phyloP scores from a whole-genome alignment of 2,329 filamentous ascomycete species.

The Aschersonia sp. region DNA sequence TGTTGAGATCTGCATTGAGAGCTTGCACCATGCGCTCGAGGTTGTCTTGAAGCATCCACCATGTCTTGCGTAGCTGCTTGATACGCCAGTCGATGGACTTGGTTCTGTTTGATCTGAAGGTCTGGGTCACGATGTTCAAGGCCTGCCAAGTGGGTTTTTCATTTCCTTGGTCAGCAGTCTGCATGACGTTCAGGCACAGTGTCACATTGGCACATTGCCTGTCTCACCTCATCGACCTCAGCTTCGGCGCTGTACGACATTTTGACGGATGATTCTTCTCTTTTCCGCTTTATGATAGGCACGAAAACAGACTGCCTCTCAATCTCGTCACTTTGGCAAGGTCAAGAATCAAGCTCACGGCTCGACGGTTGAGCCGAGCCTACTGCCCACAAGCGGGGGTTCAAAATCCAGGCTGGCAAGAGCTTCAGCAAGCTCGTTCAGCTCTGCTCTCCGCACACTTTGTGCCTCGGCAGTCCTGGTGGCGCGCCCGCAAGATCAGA shows the following conservation, averaged over 20 bases:
- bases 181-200: not conserved
- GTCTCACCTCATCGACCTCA: slow-evolving; percentile 4
- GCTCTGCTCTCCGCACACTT: no score
- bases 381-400: no score
- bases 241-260: slow-evolving; percentile 4
- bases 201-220: not conserved
- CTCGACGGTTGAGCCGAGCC: no score
- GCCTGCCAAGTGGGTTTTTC: not conserved
- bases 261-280: not conserved
- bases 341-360: no score
- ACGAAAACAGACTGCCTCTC: no score
- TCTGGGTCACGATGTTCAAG: slow-evolving; percentile 3
- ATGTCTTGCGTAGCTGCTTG: slow-evolving; percentile 24
- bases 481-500: no score
- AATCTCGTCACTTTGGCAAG: no score
- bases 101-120: slow-evolving; percentile 11
- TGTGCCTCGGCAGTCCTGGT: no score
- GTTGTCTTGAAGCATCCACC: slow-evolving; percentile 26
- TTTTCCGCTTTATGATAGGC: no score
- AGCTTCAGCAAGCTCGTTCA: no score
- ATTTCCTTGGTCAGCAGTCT: no score
- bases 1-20: slow-evolving; percentile 19
- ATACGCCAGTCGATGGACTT: slow-evolving; percentile 23
- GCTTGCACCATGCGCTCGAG: slow-evolving; percentile 16
- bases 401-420: no score